Percentiles rank a stretch among this genome's conserved stretches.
These are phyloP conservation scores for Rhynchosporium graminicola DNA, from an alignment of 2,329 filamentous ascomycete genomes.

Conservation along the genomic window DNA sequence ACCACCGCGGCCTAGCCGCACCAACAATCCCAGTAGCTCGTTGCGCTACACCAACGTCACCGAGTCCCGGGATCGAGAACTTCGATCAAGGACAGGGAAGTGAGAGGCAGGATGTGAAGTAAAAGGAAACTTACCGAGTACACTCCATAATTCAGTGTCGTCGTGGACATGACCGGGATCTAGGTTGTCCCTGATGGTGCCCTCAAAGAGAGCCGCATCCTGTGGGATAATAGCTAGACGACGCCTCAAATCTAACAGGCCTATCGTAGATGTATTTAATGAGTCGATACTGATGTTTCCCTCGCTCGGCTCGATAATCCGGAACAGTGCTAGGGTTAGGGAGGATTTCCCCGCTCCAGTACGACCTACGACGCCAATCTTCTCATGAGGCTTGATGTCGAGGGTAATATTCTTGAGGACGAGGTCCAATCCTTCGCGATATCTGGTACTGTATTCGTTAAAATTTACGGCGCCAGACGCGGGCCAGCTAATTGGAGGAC, in stretches of 20 bases:
- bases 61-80: constrained; percentile 16
- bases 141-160: constrained; percentile 96
- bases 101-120: neutral
- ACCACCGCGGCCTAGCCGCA: constrained; percentile 29
- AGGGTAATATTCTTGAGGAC: constrained; percentile 92
- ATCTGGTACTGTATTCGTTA: constrained; percentile 91
- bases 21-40: constrained; percentile 13
- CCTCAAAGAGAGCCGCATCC: constrained; percentile 94
- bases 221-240: constrained; percentile 96
- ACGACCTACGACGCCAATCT: constrained; percentile 94
- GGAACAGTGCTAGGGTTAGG: constrained; percentile 87
- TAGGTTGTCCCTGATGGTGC: constrained; percentile 89
- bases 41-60: constrained; percentile 1
- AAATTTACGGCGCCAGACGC: constrained; percentile 85
- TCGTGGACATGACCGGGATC: constrained; percentile 94
- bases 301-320: constrained; percentile 84
- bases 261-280: constrained; percentile 87
- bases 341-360: constrained; percentile 97
- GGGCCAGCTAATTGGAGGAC: constrained; percentile 90
- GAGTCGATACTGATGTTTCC: constrained; percentile 88
- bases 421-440: constrained; percentile 84
- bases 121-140: constrained; percentile 66
- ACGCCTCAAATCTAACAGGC: constrained; percentile 82
- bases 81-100: constrained; percentile 4
- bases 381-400: constrained; percentile 93